A percentile compares a stretch with the other conserved stretches of the same genome.
phyloP scores from a whole-genome alignment of 2,329 filamentous ascomycete species.

The Clarireedia homoeocarpa region DNA sequence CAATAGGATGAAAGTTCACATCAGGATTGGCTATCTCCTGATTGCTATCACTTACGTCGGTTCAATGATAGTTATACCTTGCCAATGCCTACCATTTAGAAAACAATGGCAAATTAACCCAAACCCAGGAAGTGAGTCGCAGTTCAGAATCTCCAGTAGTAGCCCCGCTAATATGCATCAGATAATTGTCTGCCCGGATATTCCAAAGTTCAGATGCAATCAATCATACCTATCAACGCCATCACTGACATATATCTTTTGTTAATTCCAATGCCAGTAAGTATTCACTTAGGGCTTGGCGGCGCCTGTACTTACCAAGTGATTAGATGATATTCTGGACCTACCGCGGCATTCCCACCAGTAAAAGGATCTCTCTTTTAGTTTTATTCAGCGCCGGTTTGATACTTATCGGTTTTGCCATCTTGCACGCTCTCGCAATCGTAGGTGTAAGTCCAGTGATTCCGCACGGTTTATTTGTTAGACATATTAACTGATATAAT shows the following conservation, averaged over 20 bases:
- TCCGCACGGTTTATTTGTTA: background rate
- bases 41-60: background rate
- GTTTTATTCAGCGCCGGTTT: slow-evolving; percentile 2
- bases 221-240: slow-evolving; percentile 1
- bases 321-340: background rate
- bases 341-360: background rate
- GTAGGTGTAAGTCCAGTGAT: background rate
- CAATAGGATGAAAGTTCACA: background rate
- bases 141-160: background rate
- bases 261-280: slow-evolving; percentile 1
- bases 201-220: background rate
- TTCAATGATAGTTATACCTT: slow-evolving; percentile 1
- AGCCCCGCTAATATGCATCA: background rate
- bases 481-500: background rate
- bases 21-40: slow-evolving; percentile 1
- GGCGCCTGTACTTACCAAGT: background rate
- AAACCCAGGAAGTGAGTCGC: slow-evolving; percentile 1
- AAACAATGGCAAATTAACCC: slow-evolving; percentile 9
- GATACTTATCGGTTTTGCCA: background rate
- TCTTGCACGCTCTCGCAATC: background rate
- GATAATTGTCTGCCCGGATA: slow-evolving; percentile 1
- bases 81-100: slow-evolving; percentile 2
- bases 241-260: slow-evolving; percentile 1
- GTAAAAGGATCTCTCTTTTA: background rate
- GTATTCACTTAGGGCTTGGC: background rate